Evolutionary conservation across 2,329 filamentous ascomycete species (phyloP), one percentile per base, ranked within the genome.

Genomic region (Alternaria gansuensis): DNA sequence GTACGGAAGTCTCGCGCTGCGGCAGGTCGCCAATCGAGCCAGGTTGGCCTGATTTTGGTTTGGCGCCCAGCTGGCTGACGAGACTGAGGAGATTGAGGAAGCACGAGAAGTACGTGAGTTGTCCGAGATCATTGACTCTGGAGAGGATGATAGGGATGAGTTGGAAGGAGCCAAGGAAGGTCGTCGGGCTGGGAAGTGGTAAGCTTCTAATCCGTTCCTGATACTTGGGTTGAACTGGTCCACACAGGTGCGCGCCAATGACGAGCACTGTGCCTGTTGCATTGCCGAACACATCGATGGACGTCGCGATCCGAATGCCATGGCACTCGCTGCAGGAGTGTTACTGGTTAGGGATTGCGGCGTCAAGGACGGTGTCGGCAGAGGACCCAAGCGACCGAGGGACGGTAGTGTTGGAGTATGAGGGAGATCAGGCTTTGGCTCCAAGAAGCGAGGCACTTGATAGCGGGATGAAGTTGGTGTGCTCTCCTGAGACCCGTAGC

Each of bases 81-180:
- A 82, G 66, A 83, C 76, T 46, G 82, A 84, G 51, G 82, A 84
- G 64, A 84, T 85, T 53, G 83, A 85, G 9, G 83, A 84, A 31
- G 83, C 81, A 62, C 82, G 81, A 37, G 82, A 84, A 56, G 84
- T 85, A 59, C 85, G 78, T 13, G 84, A 85, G 54, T 81, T 81
- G 71, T 88, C 86, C 28, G 85, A 87, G 34, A 87, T 76, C 82
- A 88, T 86, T 33, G 86, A 88, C 63, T 88, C 86, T n/a, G 87
- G 86, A 75, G 81, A 84, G 4, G 84, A 86, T 26, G 81, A 80
- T 23, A 83, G 82, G 28, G 74, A 83, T 56, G 81, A 80, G 63
- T 82, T 75, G 59, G 82, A 85, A 70, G 82, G 68, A 74, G 81
- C 82, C 78, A 79, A 76, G 65, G 80, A 83, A 59, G 75, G 79